phyloP scores from a whole-genome alignment of 1,284 basidiomycete genomes.

The Leccinum solheimii region DNA sequence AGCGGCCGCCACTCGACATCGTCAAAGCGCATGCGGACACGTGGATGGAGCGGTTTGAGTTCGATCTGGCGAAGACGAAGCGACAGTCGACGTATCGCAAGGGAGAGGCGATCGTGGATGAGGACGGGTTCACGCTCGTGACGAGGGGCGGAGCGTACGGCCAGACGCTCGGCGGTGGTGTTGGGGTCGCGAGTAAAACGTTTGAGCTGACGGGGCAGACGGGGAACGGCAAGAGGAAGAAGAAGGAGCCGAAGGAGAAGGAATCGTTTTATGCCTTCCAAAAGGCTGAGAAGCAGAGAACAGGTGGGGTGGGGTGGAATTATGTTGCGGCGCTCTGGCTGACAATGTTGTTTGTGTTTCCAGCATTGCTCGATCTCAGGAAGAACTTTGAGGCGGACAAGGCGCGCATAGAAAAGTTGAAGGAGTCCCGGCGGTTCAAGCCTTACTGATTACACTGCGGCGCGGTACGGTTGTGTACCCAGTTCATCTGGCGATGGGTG shows the following conservation, averaged over 20 bases:
- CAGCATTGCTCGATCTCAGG: conserved; percentile 67
- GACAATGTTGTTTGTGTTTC: not conserved
- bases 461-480: not conserved
- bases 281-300: conserved; percentile 81
- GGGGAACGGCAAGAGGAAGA: conserved; percentile 43
- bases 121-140: conserved; percentile 90
- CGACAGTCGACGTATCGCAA: conserved; percentile 70
- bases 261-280: conserved; percentile 86
- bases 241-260: conserved; percentile 73
- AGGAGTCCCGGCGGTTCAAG: conserved; percentile 76
- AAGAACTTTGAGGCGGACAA: conserved; percentile 85
- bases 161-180: conserved; percentile 78
- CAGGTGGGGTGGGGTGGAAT: conserved; percentile 51
- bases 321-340: not conserved
- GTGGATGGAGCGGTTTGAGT: conserved; percentile 74
- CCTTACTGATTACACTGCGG: conserved; percentile 59
- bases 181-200: conserved; percentile 72
- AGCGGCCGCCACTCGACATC: conserved; percentile 69
- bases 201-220: conserved; percentile 66
- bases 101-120: conserved; percentile 85
- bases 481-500: not conserved
- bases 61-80: conserved; percentile 61
- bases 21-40: conserved; percentile 78
- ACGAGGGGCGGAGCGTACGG: conserved; percentile 87
- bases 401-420: conserved; percentile 81